These are phyloP conservation scores for Ophiorrhiza pumila DNA, from an alignment of 257 asterid species.

Conservation along the genomic window DNA sequence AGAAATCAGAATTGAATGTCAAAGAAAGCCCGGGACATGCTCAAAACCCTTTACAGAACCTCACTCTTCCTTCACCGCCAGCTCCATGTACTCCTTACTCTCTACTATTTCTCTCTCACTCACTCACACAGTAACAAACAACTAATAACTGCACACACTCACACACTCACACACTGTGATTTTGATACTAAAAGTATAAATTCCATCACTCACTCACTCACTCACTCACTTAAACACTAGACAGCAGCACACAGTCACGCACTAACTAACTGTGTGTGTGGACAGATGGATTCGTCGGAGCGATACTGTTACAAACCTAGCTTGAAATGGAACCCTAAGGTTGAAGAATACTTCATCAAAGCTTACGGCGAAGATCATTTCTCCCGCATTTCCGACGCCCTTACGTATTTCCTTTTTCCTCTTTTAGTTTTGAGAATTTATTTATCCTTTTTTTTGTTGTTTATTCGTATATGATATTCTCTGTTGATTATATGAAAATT, in stretches of 20 bases:
- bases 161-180: not conserved
- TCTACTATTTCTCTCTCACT: not conserved
- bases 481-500: too few relatives aligned
- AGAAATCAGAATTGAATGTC: slow-evolving; percentile 12
- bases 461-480: too few relatives aligned
- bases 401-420: slow-evolving; percentile 37
- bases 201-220: not conserved
- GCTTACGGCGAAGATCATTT: slow-evolving; percentile 88
- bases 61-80: slow-evolving; percentile 4
- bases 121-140: not conserved
- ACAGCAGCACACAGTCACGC: not conserved
- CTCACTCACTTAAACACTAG: not conserved
- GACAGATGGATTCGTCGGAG: slow-evolving; percentile 71
- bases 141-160: not conserved
- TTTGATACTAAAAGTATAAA: too few relatives aligned
- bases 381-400: slow-evolving; percentile 67
- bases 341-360: slow-evolving; percentile 72
- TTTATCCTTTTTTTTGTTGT: too few relatives aligned
- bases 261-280: slow-evolving; percentile 1
- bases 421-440: too few relatives aligned
- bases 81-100: not conserved
- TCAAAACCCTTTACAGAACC: slow-evolving; percentile 19
- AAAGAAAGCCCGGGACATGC: slow-evolving; percentile 1
- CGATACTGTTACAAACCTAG: slow-evolving; percentile 73
- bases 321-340: slow-evolving; percentile 75